Base-by-base conservation (phyloP, 306 rosid genomes). In the Medicago arabica region DNA sequence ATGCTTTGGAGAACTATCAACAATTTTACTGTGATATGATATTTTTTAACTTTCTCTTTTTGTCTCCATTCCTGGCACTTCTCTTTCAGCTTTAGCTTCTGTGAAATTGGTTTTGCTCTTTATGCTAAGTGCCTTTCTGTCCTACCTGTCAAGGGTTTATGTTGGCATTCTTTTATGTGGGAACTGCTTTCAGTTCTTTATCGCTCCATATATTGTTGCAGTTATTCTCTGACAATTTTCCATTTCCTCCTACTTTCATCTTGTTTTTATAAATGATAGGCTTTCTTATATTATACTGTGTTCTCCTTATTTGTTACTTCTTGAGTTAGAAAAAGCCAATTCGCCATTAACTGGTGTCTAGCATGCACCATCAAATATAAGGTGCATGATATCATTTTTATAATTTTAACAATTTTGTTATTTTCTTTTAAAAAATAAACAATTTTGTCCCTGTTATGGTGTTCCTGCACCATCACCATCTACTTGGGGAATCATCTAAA, bases 1-100 rank as follows among this genome's bases (percentile, higher is more conserved):
- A 76, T 59, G 80, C 54, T 41, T 25, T 16, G 70, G 67, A 69
- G 60, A 72, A 43, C 46, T 75, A 71, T 78, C 43, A 44, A 36
- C 62, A 75, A 2, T 46, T 75, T 40, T 46, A 43, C 1, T 41
- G 64, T 58, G 63, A 68, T 19, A 15, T 44, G 80, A 46, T 49
- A 46, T 8, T 28, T 50, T n/a, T 50, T n/a, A 14, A 3, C 9
- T 78, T 46, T 65, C 54, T 2, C 54, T 2, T 72, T 47, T 6
- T 0, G 12, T 44, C 74, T 61, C 55, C 28, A 76, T 58, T 76
- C 47, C 54, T 58, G 7, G 17, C 25, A 54, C 55, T 15, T 71
- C n/a, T 15, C 57, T 16, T 21, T 76, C 34, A 23, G 73, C 57
- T 75, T 54, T 54, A 21, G 44, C 47, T 8, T 76, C 21, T 10